These are phyloP conservation scores for Papilionanthe hybrid DNA, from an alignment of 116 monocot genomes.

Conservation along the genomic window DNA sequence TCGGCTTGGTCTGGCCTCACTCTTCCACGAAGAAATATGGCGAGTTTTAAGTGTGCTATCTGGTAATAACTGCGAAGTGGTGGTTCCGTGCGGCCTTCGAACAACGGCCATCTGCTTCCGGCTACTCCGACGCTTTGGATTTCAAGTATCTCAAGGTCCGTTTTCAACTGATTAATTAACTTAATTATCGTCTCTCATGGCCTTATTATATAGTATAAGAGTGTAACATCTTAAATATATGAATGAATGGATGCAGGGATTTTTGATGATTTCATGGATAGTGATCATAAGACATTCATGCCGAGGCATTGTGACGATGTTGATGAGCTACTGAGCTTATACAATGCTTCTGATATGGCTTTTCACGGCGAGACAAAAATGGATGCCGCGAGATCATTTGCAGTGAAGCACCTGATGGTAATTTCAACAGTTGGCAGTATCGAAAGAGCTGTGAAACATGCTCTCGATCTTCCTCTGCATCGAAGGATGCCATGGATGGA, in stretches of 20 bases:
- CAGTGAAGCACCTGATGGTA: not conserved
- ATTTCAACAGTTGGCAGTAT: too few relatives aligned
- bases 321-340: constrained; percentile 2
- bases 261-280: not conserved
- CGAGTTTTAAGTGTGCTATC: not conserved
- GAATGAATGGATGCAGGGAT: not conserved
- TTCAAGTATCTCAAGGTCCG: not conserved
- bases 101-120: not conserved
- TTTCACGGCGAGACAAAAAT: not conserved
- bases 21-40: not conserved
- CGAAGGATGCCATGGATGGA: constrained; percentile 9
- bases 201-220: too few relatives aligned
- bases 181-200: not conserved
- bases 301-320: not conserved
- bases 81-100: not conserved
- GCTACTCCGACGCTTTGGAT: not conserved
- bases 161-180: not conserved
- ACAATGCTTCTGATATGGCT: constrained; percentile 8
- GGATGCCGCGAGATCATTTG: not conserved
- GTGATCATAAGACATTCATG: not conserved
- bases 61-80: not conserved
- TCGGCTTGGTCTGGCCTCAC: not conserved
- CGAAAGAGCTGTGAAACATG: not conserved
- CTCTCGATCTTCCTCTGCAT: constrained; percentile 5
- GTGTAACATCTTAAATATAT: too few relatives aligned